Conservation (phyloP, 2,329 filamentous ascomycete species). For the Cladosporium cucumerinum region DNA sequence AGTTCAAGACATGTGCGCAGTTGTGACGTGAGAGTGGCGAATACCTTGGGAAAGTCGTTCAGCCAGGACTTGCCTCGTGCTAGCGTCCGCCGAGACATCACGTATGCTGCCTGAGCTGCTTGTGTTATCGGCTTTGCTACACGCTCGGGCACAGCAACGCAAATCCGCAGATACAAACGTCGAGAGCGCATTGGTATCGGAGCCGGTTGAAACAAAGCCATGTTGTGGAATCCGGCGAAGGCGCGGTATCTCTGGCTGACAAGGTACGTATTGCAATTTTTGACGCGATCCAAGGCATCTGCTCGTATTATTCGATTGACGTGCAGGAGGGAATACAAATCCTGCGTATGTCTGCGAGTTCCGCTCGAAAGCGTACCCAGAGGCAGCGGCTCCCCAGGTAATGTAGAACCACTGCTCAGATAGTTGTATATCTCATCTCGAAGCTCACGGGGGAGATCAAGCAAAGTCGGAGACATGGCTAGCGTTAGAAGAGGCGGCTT, state of each 20-base stretch:
- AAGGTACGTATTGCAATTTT: neutral
- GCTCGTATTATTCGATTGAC: neutral
- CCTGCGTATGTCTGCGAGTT: neutral
- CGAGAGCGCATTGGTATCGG: neutral
- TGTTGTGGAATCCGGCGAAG: neutral
- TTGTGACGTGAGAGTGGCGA: neutral
- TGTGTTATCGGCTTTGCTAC: neutral
- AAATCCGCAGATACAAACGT: neutral
- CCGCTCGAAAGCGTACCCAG: neutral
- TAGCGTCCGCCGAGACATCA: neutral
- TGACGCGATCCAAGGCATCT: neutral
- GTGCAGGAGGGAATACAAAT: neutral
- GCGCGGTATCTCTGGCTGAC: neutral
- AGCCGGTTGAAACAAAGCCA: neutral
- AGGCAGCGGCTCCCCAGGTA: neutral
- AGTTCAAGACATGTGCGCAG: neutral
- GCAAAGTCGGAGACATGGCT: neutral
- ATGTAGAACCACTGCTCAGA: neutral
- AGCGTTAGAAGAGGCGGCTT: neutral
- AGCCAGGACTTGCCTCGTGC: neutral
- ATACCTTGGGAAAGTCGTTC: neutral
- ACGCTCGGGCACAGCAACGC: neutral
- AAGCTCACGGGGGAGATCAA: slow-evolving; percentile 18
- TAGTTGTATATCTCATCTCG: slow-evolving; percentile 19
- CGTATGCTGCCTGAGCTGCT: neutral